These are phyloP conservation scores for Ophiostoma quercus DNA, from an alignment of 2,329 filamentous ascomycete species.

Conservation along the genomic window DNA sequence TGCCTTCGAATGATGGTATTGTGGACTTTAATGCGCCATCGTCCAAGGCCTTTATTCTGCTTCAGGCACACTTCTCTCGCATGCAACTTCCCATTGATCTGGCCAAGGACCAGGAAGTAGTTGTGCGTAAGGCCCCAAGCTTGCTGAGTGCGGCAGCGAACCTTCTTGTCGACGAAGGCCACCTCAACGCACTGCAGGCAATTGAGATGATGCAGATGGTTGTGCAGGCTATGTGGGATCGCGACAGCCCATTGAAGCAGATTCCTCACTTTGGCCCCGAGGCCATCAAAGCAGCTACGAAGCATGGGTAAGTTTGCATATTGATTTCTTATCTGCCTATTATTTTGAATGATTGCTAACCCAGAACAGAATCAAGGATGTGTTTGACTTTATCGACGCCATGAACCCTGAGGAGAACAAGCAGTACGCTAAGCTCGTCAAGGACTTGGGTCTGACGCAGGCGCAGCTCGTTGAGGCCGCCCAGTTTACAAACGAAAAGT, in stretches of 20 bases:
- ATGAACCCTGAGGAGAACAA: conserved; percentile 95
- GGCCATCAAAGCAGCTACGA: conserved; percentile 74
- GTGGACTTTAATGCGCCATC: conserved; percentile 86
- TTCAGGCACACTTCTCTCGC: conserved; percentile 94
- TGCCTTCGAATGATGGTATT: conserved; percentile 55
- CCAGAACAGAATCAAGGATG: conserved; percentile 68
- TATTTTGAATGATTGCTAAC: conserved; percentile 34
- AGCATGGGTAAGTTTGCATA: conserved; percentile 58
- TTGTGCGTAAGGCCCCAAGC: conserved; percentile 78
- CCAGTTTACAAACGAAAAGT: conserved; percentile 91
- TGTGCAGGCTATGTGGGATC: conserved; percentile 98
- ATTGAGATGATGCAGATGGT: conserved; percentile 99
- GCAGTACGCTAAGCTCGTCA: conserved; percentile 70
- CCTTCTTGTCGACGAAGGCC: conserved; percentile 89
- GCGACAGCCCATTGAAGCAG: conserved; percentile 92
- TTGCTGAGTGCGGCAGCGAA: conserved; percentile 90
- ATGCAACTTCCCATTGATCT: conserved; percentile 96
- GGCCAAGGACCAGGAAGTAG: conserved; percentile 88
- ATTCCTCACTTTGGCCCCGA: conserved; percentile 90
- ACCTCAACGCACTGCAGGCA: conserved; percentile 93
- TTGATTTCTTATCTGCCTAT: not conserved
- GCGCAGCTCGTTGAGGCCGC: conserved; percentile 83
- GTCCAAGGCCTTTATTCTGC: conserved; percentile 95
- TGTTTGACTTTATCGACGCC: conserved; percentile 97
- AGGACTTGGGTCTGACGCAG: conserved; percentile 72